Evolutionary conservation across 2,329 filamentous ascomycete species (phyloP).

Genomic region (Colletotrichum lupini): DNA sequence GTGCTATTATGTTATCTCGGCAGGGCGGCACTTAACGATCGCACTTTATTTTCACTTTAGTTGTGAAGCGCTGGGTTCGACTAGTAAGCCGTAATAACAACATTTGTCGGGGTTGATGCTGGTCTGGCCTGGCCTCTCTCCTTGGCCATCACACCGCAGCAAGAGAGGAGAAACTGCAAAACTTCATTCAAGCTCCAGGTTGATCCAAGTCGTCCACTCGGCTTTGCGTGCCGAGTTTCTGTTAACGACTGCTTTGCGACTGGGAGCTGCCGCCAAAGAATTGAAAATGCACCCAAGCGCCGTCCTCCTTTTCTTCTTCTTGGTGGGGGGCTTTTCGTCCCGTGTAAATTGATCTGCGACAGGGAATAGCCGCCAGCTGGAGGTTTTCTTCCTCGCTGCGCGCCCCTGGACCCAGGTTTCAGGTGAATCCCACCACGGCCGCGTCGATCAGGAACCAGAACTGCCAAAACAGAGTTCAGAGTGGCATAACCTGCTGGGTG

Average conservation of each 20-base stretch:
- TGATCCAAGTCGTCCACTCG: neutral
- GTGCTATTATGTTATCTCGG: neutral
- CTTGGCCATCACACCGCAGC: neutral
- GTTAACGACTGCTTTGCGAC: neutral
- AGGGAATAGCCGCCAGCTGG: conserved; percentile 6
- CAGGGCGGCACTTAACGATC: neutral
- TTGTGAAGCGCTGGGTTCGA: neutral
- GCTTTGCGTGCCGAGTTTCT: conserved; percentile 7
- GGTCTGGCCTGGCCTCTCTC: neutral
- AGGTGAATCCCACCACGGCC: conserved; percentile 26
- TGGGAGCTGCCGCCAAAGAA: neutral
- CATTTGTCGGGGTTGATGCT: conserved; percentile 1
- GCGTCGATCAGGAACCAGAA: conserved; percentile 29
- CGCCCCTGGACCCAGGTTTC: conserved; percentile 22
- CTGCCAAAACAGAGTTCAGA: conserved; percentile 12
- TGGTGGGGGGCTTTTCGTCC: conserved; percentile 15
- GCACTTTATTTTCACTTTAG: conserved; percentile 12
- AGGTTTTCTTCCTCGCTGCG: neutral
- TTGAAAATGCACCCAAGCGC: conserved; percentile 2
- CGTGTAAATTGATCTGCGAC: conserved; percentile 30
- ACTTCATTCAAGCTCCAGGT: neutral
- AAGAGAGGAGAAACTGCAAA: neutral
- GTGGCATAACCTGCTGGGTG: neutral
- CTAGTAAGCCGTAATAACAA: neutral
- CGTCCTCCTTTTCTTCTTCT: neutral